Evolutionary conservation across 495 filamentous ascomycete genomes (phyloP), one percentile per base, ranked within the genome.

Genomic region (Trichoderma virens): DNA sequence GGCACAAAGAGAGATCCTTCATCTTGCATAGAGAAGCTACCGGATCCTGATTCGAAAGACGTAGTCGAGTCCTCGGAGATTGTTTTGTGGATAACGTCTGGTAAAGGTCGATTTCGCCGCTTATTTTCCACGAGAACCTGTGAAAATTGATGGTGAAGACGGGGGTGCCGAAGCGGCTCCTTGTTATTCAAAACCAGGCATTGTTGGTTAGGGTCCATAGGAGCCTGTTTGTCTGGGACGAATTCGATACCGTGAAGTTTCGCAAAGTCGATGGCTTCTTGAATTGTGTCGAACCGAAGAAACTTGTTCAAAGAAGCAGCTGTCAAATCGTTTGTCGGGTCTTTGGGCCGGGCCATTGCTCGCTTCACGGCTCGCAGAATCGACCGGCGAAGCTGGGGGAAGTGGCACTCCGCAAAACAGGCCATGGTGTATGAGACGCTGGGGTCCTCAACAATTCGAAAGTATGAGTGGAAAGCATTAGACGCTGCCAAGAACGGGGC

Each of bases 341-440:
- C 84, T 66, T 78, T 78, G 68, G 83, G 85, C 68, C 84, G 83
- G 5, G 86, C 83, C 63, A 82, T 82, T 1, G 83, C 82, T 38
- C 72, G 74, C 23, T 81, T 81, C 35, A 98, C 83, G 2, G 86
- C 83, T 64, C 86, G 86, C 54, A 98, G 80, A 5, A 92, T 87
- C 23, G 81, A 85, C 65, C 88, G 87, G 25, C 94, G 90, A 28
- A 98, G 79, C 18, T 85, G 78, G 61, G 87, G 90, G 75, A 98
- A 98, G 67, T 92, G 90, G 18, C 93, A 87, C 71, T 97, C 93
- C 2, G 93, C 92, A 43, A 97, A 88, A 72, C 93, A 97, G 6
- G 90, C 93, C 88, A 95, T 93, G 23, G 93, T 82, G 73, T 97
- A 98, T 0, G 93, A 91, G 2, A 92, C 85, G 61, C 80, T 74